Evolutionary conservation across 2,329 filamentous ascomycete species (phyloP), one percentile per base, ranked within the genome.

Genomic region (Coniochaeta hoffmannii): DNA sequence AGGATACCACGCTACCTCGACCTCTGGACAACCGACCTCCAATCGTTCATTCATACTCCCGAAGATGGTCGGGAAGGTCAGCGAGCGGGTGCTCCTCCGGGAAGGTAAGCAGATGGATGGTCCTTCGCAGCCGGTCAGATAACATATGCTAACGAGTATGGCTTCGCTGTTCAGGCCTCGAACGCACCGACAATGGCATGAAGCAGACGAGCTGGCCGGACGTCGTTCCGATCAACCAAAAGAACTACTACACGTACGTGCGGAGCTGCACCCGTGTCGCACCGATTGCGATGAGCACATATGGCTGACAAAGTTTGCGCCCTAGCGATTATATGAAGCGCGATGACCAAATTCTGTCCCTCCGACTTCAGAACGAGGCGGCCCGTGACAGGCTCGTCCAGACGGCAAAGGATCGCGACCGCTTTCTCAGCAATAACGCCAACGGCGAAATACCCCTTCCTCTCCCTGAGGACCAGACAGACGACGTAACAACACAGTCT

Each of bases 101-200:
- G 81, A 85, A 76, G 81, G 81, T 83, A 68, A 64, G 76, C 67
- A 31, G 15, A n/a, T 5, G 30, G 4, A 3, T n/a, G 11, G 5
- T 26, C 24, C 12, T n/a, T 5, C 19, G 22, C 11, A 19, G 38
- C n/a, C 11, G 19, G n/a, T n/a, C 19, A 17, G 38, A 57, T 19
- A 26, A 15, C 28, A 28, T 36, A 17, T 41, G 46, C 32, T 36
- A 50, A 31, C 44, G 26, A 51, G 35, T 28, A 36, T 64, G 35
- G 63, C 60, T 60, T 38, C 60, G 31, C 22, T 34, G 7, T 30
- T 9, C 69, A 97, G 93, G 94, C 62, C 85, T 99, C 61, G 90
- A 96, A 75, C 84, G 93, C 68, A 97, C 94, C 58, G 94, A 99
- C 77, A 99, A 99, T 82, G 92, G 93, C 74, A 93, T 99, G 87